Evolutionary conservation across 345 rosid genomes (phyloP), one percentile per base, ranked within the genome.

Genomic region (Euphorbia tirucalli): DNA sequence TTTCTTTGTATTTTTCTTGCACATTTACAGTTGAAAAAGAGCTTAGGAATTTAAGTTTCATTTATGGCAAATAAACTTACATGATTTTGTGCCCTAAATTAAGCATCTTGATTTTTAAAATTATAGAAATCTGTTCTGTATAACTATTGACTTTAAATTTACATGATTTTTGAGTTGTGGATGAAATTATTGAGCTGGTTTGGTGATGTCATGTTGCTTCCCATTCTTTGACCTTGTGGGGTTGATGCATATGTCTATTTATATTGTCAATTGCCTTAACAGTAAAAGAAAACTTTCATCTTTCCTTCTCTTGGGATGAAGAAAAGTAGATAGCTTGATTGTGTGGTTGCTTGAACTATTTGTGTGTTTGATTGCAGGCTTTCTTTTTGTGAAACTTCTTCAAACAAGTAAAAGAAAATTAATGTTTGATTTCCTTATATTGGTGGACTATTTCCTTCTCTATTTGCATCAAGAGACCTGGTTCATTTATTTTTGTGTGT

Each of bases 161-260:
- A n/a, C n/a, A n/a, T n/a, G n/a, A n/a, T n/a, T n/a, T n/a, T n/a
- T n/a, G n/a, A n/a, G n/a, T n/a, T n/a, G n/a, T n/a, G n/a, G n/a
- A n/a, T n/a, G n/a, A 72, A 52, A 70, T 75, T 75, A 71, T 77
- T 70, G 75, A 70, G 68, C 66, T 56, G 68, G 25, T 43, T 66
- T 46, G 71, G 52, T 77, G 80, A 66, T 78, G 77, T 73, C 74
- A 69, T 48, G 43, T 65, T 82, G 66, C 74, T 76, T 71, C 75
- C 69, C 37, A 28, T 52, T 69, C 58, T 74, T 78, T 82, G 62
- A 57, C 59, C 69, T 43, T 69, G 82, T 78, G 80, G 86, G 79
- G 81, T 80, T 77, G 21, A 15, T 69, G 68, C 68, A 28, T 11
- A 31, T 57, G 79, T 78, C 83, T 57, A 79, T 82, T 80, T 81